Percentiles rank a stretch among this genome's conserved stretches.
Conservation (phyloP, 2,329 filamentous ascomycete species). For the Colletotrichum cordylinicola region DNA sequence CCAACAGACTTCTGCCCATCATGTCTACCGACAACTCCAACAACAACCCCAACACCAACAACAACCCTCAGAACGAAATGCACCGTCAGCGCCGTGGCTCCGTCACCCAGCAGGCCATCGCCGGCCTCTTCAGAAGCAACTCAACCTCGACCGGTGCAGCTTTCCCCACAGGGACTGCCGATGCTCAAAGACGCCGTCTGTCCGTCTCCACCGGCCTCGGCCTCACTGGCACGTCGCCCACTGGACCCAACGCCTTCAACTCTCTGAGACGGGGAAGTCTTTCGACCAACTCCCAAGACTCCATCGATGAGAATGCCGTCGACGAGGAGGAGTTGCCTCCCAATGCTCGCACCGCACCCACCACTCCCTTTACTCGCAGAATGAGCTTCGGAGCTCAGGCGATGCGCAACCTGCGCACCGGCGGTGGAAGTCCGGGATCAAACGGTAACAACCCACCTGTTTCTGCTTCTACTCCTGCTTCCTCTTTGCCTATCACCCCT, state of each 20-base stretch:
- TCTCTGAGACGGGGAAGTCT: slow-evolving; percentile 68
- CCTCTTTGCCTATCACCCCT: slow-evolving; percentile 36
- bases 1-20: neutral
- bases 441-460: slow-evolving; percentile 63
- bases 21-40: slow-evolving; percentile 22
- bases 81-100: slow-evolving; percentile 57
- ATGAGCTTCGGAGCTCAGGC: slow-evolving; percentile 90
- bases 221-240: slow-evolving; percentile 75
- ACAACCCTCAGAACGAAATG: slow-evolving; percentile 23
- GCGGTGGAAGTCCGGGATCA: slow-evolving; percentile 63
- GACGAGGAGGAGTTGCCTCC: slow-evolving; percentile 69
- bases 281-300: slow-evolving; percentile 66
- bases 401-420: slow-evolving; percentile 70
- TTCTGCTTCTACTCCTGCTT: slow-evolving; percentile 39
- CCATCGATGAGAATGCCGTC: slow-evolving; percentile 74
- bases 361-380: slow-evolving; percentile 79
- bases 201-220: slow-evolving; percentile 79
- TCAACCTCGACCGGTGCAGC: slow-evolving; percentile 50
- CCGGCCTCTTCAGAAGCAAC: slow-evolving; percentile 64
- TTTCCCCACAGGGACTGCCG: slow-evolving; percentile 50
- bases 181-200: slow-evolving; percentile 70
- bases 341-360: slow-evolving; percentile 62
- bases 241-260: slow-evolving; percentile 54
- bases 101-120: slow-evolving; percentile 61
- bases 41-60: neutral